These are phyloP conservation scores for Cryphonectria parasitica DNA, from an alignment of 2,329 filamentous ascomycete species.

Conservation along the genomic window DNA sequence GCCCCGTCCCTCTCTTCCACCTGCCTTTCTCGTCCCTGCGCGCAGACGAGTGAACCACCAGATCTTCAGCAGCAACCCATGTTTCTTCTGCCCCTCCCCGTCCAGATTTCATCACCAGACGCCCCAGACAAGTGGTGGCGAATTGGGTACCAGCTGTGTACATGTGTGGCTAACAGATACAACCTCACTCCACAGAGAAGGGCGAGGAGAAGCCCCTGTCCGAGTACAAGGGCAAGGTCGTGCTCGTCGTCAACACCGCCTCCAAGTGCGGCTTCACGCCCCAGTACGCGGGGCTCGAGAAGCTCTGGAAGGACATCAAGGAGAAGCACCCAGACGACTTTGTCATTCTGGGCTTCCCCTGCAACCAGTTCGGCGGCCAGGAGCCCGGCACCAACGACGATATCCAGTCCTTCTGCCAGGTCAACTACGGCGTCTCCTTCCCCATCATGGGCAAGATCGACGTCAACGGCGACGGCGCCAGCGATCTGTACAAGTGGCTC, in stretches of 20 bases:
- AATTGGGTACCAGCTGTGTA: constrained; percentile 1
- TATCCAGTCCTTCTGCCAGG: constrained; percentile 82
- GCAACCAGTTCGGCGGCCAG: constrained; percentile 95
- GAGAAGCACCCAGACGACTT: constrained; percentile 75
- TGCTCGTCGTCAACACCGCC: constrained; percentile 96
- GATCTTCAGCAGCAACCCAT: neutral
- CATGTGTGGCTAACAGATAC: constrained; percentile 24
- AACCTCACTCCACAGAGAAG: constrained; percentile 58
- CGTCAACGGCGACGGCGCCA: constrained; percentile 84
- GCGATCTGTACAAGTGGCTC: constrained; percentile 79
- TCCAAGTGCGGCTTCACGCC: constrained; percentile 99
- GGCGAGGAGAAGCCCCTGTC: constrained; percentile 72
- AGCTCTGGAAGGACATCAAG: constrained; percentile 79
- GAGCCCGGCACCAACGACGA: constrained; percentile 84
- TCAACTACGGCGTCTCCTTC: constrained; percentile 94
- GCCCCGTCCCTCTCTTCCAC: neutral
- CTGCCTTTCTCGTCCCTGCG: constrained; percentile 17
- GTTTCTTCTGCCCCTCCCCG: neutral
- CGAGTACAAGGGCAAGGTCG: constrained; percentile 85
- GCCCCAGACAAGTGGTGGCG: constrained; percentile 20
- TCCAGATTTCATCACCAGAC: neutral
- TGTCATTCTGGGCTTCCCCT: constrained; percentile 91
- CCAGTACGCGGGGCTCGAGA: constrained; percentile 89
- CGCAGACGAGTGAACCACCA: constrained; percentile 1
- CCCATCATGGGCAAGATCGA: constrained; percentile 90